Conservation (phyloP, 2,329 filamentous ascomycete genomes). For the Trichoderma cornu-damae region DNA sequence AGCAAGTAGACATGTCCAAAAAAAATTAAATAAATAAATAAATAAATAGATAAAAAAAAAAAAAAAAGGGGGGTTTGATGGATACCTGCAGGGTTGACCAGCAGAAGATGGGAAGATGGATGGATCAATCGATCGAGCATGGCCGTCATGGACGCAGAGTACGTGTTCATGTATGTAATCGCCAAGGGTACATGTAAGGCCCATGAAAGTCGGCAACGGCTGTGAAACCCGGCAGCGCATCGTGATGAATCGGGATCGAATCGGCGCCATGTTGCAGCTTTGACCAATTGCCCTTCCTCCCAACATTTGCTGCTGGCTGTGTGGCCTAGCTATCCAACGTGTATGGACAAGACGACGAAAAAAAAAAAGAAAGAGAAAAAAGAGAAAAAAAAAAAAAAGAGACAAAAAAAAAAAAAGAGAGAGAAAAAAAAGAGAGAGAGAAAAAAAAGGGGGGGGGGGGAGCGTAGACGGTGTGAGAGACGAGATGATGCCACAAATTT, state of each 20-base stretch:
- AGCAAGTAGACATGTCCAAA: no score
- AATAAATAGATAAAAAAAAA: not conserved
- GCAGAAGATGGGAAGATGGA: not conserved
- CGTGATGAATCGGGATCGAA: not conserved
- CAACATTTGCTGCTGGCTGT: not conserved
- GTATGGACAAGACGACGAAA: not conserved
- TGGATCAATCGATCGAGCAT: constrained; percentile 12
- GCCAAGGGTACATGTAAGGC: not conserved
- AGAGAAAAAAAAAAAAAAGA: not conserved
- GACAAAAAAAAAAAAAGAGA: not conserved
- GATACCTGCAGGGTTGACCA: not conserved
- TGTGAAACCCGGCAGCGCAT: constrained; percentile 6
- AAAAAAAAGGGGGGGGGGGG: not conserved
- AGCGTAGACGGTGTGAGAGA: not conserved
- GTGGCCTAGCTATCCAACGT: not conserved
- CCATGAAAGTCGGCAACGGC: not conserved
- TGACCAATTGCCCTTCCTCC: not conserved
- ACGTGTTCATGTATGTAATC: constrained; percentile 1
- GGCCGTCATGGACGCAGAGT: not conserved
- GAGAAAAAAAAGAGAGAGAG: not conserved
- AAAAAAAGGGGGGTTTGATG: not conserved
- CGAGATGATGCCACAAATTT: not conserved
- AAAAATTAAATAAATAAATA: no score
- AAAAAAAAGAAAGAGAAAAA: not conserved
- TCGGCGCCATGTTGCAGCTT: not conserved